A percentile compares a stretch with the other conserved stretches of the same genome.
These are phyloP conservation scores for Candida adriatica DNA, from an alignment of 805 yeast genomes.

Conservation along the genomic window DNA sequence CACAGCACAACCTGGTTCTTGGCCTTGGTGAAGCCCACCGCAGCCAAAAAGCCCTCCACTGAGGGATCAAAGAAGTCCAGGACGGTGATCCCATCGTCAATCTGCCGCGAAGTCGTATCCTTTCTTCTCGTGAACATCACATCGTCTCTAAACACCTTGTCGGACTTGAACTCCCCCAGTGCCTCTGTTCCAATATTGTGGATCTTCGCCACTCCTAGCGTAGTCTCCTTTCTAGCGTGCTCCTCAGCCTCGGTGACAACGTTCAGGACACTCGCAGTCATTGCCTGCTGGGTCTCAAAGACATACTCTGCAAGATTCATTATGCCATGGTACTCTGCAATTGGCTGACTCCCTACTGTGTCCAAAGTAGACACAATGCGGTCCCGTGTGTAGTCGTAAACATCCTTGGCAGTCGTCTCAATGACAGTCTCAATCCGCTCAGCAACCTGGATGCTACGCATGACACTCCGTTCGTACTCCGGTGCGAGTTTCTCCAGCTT, in stretches of 20 bases:
- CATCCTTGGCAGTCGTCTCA: constrained; percentile 51
- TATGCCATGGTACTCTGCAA: constrained; percentile 53
- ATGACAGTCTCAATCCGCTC: constrained; percentile 56
- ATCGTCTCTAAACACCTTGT: constrained; percentile 58
- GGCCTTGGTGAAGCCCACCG: constrained; percentile 23
- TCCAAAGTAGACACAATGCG: constrained; percentile 46
- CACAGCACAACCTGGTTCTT: constrained; percentile 19
- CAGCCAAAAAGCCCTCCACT: constrained; percentile 45
- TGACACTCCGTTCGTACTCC: constrained; percentile 46
- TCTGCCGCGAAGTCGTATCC: constrained; percentile 52
- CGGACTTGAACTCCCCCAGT: constrained; percentile 53
- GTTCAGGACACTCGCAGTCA: constrained; percentile 58
- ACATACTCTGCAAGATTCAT: constrained; percentile 67
- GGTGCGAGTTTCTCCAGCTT: constrained; percentile 60
- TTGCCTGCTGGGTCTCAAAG: constrained; percentile 54
- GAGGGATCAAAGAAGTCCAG: constrained; percentile 80
- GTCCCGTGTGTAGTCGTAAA: constrained; percentile 54
- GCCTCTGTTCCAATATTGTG: constrained; percentile 53
- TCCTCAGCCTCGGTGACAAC: constrained; percentile 62
- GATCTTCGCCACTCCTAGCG: constrained; percentile 53
- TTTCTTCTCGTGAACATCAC: constrained; percentile 77
- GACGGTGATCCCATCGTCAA: constrained; percentile 54
- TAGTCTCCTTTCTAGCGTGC: constrained; percentile 57
- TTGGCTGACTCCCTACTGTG: constrained; percentile 41
- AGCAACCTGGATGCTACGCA: constrained; percentile 45